These are phyloP conservation scores for Termitomyces eurrhizus DNA, from an alignment of 768 basidiomycete genomes.

Conservation along the genomic window DNA sequence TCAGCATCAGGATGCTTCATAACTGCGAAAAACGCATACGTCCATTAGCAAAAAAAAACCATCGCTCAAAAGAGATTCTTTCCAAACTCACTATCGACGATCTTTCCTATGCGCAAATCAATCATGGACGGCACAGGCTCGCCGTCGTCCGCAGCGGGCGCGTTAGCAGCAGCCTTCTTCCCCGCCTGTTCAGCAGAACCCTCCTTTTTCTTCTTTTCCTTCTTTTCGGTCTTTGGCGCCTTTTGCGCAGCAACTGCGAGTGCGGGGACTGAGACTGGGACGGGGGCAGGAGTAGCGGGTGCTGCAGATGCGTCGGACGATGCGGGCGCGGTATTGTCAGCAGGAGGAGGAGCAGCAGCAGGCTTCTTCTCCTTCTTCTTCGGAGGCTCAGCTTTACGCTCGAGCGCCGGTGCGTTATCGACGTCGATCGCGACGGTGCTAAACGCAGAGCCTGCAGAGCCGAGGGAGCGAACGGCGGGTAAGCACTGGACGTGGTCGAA, in stretches of 20 bases:
- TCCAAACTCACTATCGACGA: slow-evolving; percentile 69
- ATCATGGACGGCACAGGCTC: slow-evolving; percentile 95
- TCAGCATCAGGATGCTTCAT: slow-evolving; percentile 97
- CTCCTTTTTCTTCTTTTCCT: slow-evolving; percentile 35
- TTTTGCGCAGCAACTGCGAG: slow-evolving; percentile 28
- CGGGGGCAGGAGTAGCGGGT: too few species aligned
- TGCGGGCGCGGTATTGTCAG: slow-evolving; percentile 21
- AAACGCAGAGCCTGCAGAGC: slow-evolving; percentile 43
- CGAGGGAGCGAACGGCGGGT: slow-evolving; percentile 56
- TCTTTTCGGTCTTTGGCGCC: slow-evolving; percentile 61
- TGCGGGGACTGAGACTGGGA: too few species aligned
- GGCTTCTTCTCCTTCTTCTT: slow-evolving; percentile 76
- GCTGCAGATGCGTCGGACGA: background rate
- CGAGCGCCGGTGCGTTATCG: slow-evolving; percentile 66
- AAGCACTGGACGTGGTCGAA: slow-evolving; percentile 90
- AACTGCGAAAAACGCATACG: slow-evolving; percentile 44
- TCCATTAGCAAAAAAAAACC: background rate
- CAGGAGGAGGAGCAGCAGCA: slow-evolving; percentile 26
- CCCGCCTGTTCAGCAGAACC: slow-evolving; percentile 22
- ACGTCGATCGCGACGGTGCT: slow-evolving; percentile 68
- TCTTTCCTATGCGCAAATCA: slow-evolving; percentile 90
- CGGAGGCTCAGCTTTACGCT: slow-evolving; percentile 65
- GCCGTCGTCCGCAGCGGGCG: slow-evolving; percentile 58
- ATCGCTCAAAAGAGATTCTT: too few species aligned
- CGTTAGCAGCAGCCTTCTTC: slow-evolving; percentile 34